Conservation (phyloP, 2,329 filamentous ascomycete genomes). For the Phialemoniopsis sp. region DNA sequence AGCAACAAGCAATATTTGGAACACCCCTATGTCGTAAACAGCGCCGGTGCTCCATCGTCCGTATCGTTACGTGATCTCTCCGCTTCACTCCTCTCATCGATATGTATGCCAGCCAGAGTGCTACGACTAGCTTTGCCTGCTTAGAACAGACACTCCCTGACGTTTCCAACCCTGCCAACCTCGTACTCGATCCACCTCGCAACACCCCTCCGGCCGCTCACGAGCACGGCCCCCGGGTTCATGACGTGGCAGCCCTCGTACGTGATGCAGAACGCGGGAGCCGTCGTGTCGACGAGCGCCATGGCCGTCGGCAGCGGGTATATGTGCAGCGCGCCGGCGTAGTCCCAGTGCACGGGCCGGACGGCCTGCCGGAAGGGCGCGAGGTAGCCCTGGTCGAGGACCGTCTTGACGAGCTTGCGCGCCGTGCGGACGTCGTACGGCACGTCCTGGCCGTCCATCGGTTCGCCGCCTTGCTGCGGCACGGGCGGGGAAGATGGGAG, state of each 20-base stretch:
- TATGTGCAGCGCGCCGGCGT: slow-evolving; percentile 68
- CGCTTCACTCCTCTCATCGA: no score
- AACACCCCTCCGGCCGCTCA: slow-evolving; percentile 62
- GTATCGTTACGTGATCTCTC: no score
- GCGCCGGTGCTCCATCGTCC: no score
- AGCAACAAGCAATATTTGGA: no score
- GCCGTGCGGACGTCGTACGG: slow-evolving; percentile 54
- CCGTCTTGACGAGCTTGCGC: slow-evolving; percentile 79
- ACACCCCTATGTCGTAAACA: no score
- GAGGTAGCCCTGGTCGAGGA: slow-evolving; percentile 87
- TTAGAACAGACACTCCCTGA: slow-evolving; percentile 61
- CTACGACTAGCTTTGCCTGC: no score
- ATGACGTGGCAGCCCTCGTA: slow-evolving; percentile 96
- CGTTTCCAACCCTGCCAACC: slow-evolving; percentile 55
- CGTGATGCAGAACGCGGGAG: slow-evolving; percentile 78
- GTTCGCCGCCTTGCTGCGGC: slow-evolving; percentile 20
- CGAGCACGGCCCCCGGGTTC: slow-evolving; percentile 80
- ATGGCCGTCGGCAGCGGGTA: slow-evolving; percentile 87
- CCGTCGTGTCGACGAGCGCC: slow-evolving; percentile 77
- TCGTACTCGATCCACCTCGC: slow-evolving; percentile 89
- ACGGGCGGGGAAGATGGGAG: slow-evolving; percentile 15
- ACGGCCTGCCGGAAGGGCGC: slow-evolving; percentile 78
- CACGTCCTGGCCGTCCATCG: slow-evolving; percentile 32
- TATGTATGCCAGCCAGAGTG: no score
- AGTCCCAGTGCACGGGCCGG: slow-evolving; percentile 89